Evolutionary conservation across 306 rosid genomes (phyloP).

Genomic region (Bauhinia variegata): DNA sequence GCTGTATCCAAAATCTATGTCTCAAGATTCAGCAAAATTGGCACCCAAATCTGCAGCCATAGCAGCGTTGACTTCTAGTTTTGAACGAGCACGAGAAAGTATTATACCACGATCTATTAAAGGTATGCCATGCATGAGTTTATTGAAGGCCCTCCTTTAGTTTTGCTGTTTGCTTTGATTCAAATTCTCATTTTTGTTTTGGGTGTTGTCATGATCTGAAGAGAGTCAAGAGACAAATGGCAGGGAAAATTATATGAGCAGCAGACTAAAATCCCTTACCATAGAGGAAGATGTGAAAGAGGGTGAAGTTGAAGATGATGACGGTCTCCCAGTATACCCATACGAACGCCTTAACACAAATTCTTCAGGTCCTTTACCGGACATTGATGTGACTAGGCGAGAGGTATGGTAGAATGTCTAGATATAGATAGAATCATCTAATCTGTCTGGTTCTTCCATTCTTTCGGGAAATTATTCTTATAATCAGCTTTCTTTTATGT

Average conservation of each 20-base stretch:
- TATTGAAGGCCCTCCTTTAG: slow-evolving; percentile 17
- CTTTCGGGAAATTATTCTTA: slow-evolving; percentile 14
- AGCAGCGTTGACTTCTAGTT: slow-evolving; percentile 62
- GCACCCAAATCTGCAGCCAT: slow-evolving; percentile 71
- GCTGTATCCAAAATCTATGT: slow-evolving; percentile 75
- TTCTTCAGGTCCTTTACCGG: slow-evolving; percentile 65
- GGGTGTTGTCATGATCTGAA: slow-evolving; percentile 41
- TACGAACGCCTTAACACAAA: slow-evolving; percentile 68
- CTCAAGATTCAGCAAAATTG: slow-evolving; percentile 58
- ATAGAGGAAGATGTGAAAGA: slow-evolving; percentile 85
- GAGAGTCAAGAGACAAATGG: slow-evolving; percentile 50
- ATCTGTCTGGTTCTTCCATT: neutral
- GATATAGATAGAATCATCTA: slow-evolving; percentile 12
- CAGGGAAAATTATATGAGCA: slow-evolving; percentile 52
- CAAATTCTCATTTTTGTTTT: slow-evolving; percentile 17
- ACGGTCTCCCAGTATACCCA: slow-evolving; percentile 71
- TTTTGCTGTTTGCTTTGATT: slow-evolving; percentile 16
- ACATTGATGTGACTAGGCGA: slow-evolving; percentile 89
- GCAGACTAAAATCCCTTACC: slow-evolving; percentile 66
- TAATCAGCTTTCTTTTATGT: slow-evolving; percentile 13
- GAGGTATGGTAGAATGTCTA: slow-evolving; percentile 60
- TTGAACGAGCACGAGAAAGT: slow-evolving; percentile 70
- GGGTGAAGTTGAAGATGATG: slow-evolving; percentile 86
- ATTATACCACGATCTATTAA: slow-evolving; percentile 75
- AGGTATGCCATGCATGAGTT: slow-evolving; percentile 51